Conservation (phyloP, 495 filamentous ascomycete species). For the Trypethelium eluteriae region DNA sequence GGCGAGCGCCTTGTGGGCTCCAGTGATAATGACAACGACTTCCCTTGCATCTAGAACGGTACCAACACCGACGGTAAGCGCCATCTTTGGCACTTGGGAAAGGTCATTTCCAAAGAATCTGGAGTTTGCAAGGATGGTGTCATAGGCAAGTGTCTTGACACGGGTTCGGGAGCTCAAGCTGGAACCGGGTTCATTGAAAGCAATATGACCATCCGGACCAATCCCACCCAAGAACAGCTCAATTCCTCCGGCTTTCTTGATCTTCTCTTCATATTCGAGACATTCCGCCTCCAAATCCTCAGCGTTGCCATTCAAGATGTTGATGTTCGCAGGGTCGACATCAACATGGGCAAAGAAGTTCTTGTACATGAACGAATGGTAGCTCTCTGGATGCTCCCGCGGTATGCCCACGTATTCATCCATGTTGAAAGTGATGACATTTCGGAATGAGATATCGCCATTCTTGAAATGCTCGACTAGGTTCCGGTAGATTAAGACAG, state of each 20-base stretch:
- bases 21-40: slow-evolving; percentile 74
- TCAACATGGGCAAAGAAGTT: slow-evolving; percentile 86
- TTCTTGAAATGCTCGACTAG: slow-evolving; percentile 68
- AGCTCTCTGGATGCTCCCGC: slow-evolving; percentile 72
- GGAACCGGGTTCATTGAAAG: slow-evolving; percentile 84
- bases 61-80: slow-evolving; percentile 79
- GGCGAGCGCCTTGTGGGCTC: slow-evolving; percentile 73
- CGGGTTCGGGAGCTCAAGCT: slow-evolving; percentile 70
- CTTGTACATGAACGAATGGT: slow-evolving; percentile 88
- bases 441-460: slow-evolving; percentile 72
- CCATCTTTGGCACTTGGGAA: slow-evolving; percentile 68
- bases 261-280: slow-evolving; percentile 68
- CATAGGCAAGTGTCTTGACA: slow-evolving; percentile 80
- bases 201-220: slow-evolving; percentile 79
- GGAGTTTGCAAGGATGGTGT: slow-evolving; percentile 78
- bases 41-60: slow-evolving; percentile 70
- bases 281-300: slow-evolving; percentile 69
- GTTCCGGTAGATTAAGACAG: slow-evolving; percentile 67
- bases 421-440: slow-evolving; percentile 92
- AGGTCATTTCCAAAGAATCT: slow-evolving; percentile 74
- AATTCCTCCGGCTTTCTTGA: slow-evolving; percentile 66
- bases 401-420: slow-evolving; percentile 83
- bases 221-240: slow-evolving; percentile 82
- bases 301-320: slow-evolving; percentile 81
- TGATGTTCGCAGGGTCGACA: slow-evolving; percentile 67